phyloP scores from a whole-genome alignment of 495 filamentous ascomycete genomes.

The Margaritispora aquatica region DNA sequence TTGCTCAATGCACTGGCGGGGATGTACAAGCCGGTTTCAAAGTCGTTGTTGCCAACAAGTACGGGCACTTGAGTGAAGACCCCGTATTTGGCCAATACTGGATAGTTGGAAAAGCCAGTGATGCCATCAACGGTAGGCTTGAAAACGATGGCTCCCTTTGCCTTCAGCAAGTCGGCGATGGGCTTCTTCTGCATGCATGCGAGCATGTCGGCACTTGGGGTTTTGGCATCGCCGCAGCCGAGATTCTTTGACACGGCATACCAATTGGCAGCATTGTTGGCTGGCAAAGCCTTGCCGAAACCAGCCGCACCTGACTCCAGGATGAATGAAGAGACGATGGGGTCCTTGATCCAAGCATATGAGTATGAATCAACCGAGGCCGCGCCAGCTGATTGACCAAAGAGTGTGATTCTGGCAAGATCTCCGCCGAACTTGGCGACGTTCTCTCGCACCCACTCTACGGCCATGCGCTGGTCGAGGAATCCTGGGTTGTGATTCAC shows the following conservation, averaged over 20 bases:
- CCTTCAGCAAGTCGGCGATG: slow-evolving; percentile 27
- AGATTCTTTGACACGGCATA: slow-evolving; percentile 35
- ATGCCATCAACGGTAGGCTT: slow-evolving; percentile 44
- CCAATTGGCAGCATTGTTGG: slow-evolving; percentile 23
- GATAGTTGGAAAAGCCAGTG: slow-evolving; percentile 45
- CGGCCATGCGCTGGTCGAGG: slow-evolving; percentile 52
- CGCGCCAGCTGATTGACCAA: slow-evolving; percentile 43
- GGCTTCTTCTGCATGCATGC: slow-evolving; percentile 40
- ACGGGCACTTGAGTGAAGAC: slow-evolving; percentile 34
- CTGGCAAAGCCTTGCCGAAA: slow-evolving; percentile 14
- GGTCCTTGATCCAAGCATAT: slow-evolving; percentile 41
- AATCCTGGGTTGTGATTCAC: slow-evolving; percentile 23
- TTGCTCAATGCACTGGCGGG: slow-evolving; percentile 10
- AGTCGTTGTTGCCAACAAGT: slow-evolving; percentile 38
- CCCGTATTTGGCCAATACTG: slow-evolving; percentile 25
- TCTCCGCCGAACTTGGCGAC: slow-evolving; percentile 47
- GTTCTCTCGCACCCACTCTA: slow-evolving; percentile 55
- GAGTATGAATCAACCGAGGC: slow-evolving; percentile 45
- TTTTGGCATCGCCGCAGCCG: slow-evolving; percentile 35
- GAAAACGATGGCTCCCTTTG: slow-evolving; percentile 36
- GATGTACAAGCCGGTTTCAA: slow-evolving; percentile 38
- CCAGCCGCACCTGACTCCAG: slow-evolving; percentile 44
- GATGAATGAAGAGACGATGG: slow-evolving; percentile 41
- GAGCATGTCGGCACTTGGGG: slow-evolving; percentile 31
- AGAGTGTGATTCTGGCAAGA: slow-evolving; percentile 31